Conservation (phyloP, 805 yeast genomes). For the Cyberlindnera petersonii region DNA sequence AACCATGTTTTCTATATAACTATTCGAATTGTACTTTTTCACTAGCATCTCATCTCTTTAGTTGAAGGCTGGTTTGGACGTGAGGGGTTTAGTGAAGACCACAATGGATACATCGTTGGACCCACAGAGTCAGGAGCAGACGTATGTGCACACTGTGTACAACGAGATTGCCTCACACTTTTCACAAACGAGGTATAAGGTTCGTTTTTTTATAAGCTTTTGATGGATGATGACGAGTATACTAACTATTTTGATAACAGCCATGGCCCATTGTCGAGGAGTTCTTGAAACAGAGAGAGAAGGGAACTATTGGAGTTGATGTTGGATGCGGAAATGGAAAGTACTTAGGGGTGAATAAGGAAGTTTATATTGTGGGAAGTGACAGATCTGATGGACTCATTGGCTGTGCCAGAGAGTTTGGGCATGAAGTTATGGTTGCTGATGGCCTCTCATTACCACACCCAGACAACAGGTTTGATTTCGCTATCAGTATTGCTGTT, state of each 20-base stretch:
- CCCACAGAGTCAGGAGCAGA: slow-evolving; percentile 62
- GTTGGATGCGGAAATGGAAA: slow-evolving; percentile 98
- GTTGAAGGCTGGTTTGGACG: not conserved
- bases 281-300: slow-evolving; percentile 47
- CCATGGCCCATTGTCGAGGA: slow-evolving; percentile 95
- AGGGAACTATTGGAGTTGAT: slow-evolving; percentile 76
- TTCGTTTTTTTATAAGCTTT: not conserved
- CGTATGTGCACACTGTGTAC: slow-evolving; percentile 87
- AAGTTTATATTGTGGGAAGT: slow-evolving; percentile 67
- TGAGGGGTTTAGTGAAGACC: no score
- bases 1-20: not conserved
- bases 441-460: slow-evolving; percentile 76
- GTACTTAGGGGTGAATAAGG: slow-evolving; percentile 67
- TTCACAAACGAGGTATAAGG: slow-evolving; percentile 84
- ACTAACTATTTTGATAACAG: slow-evolving; percentile 6
- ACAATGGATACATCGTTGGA: slow-evolving; percentile 30
- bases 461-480: slow-evolving; percentile 47
- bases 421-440: slow-evolving; percentile 62
- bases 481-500: slow-evolving; percentile 93
- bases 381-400: slow-evolving; percentile 71
- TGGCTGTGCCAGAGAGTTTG: slow-evolving; percentile 50
- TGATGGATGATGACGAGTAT: not conserved
- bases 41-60: not conserved
- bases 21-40: no score
- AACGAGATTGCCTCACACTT: slow-evolving; percentile 91